These are phyloP conservation scores for Stentor coeruleus DNA, from an alignment of 73 alveolate genomes.

Conservation along the genomic window DNA sequence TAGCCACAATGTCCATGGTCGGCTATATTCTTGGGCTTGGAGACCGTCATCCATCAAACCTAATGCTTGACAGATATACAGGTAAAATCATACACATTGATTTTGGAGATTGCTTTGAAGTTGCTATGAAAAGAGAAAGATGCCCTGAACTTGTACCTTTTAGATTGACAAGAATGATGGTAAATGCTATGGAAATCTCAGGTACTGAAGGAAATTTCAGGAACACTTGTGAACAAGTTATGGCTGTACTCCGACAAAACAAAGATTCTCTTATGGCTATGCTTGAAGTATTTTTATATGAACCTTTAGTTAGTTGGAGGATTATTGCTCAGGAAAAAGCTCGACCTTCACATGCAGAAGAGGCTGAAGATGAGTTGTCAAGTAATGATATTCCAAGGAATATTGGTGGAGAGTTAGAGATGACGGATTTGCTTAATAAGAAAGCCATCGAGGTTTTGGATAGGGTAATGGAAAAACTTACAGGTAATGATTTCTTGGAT, in stretches of 20 bases:
- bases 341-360: conserved; percentile 36
- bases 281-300: conserved; percentile 97
- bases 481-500: conserved; percentile 51
- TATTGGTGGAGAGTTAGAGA: conserved; percentile 23
- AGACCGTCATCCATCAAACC: conserved; percentile 98
- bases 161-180: conserved; percentile 98
- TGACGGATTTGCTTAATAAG: conserved; percentile 21
- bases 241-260: conserved; percentile 92
- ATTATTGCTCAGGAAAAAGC: conserved; percentile 80
- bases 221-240: conserved; percentile 92
- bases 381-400: conserved; percentile 26
- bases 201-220: conserved; percentile 98
- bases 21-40: conserved; percentile 99
- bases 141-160: conserved; percentile 99
- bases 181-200: conserved; percentile 97
- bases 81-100: conserved; percentile 98
- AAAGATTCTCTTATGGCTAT: conserved; percentile 96
- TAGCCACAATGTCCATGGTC: conserved; percentile 97
- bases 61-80: conserved; percentile 89
- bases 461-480: conserved; percentile 42
- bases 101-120: conserved; percentile 98
- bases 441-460: conserved; percentile 56
- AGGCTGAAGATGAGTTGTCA: conserved; percentile 21
- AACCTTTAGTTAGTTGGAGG: conserved; percentile 93
- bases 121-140: conserved; percentile 96